phyloP scores from a whole-genome alignment of 2,329 filamentous ascomycete species.

The Alternaria sp. region DNA sequence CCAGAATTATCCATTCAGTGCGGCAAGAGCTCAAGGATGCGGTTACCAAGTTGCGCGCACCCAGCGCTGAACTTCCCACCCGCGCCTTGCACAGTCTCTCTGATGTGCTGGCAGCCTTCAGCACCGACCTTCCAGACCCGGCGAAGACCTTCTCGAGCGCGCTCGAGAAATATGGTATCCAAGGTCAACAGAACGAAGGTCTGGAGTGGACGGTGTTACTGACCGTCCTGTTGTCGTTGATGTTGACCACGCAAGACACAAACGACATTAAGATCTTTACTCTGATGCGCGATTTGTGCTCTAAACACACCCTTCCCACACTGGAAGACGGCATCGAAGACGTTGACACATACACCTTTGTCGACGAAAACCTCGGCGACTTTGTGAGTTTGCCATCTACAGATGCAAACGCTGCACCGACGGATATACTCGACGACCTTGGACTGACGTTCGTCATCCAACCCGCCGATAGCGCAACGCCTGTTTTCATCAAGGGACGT shows the following conservation, averaged over 20 bases:
- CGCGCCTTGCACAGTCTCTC: conserved; percentile 20
- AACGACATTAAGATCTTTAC: not conserved
- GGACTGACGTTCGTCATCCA: conserved; percentile 19
- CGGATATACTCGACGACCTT: conserved; percentile 22
- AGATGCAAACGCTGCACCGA: not conserved
- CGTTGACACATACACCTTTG: conserved; percentile 27
- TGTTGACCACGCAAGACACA: conserved; percentile 14
- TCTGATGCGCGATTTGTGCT: conserved; percentile 19
- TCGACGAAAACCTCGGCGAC: conserved; percentile 30
- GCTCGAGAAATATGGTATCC: conserved; percentile 15
- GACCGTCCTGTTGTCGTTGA: conserved; percentile 20
- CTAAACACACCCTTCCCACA: conserved; percentile 18
- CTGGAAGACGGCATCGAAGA: conserved; percentile 36
- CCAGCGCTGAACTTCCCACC: conserved; percentile 2
- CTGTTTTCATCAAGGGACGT: conserved; percentile 14
- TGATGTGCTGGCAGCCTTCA: conserved; percentile 18
- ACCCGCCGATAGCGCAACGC: not conserved
- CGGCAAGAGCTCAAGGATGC: conserved; percentile 28
- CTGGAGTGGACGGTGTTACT: conserved; percentile 35
- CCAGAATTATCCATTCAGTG: conserved; percentile 34
- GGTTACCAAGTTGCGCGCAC: conserved; percentile 9
- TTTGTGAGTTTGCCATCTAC: conserved; percentile 15
- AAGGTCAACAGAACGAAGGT: conserved; percentile 12
- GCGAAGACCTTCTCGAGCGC: conserved; percentile 17
- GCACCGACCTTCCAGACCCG: conserved; percentile 14